Base-by-base conservation (phyloP, 73 alveolate genomes). In the Effrenium voratum region DNA sequence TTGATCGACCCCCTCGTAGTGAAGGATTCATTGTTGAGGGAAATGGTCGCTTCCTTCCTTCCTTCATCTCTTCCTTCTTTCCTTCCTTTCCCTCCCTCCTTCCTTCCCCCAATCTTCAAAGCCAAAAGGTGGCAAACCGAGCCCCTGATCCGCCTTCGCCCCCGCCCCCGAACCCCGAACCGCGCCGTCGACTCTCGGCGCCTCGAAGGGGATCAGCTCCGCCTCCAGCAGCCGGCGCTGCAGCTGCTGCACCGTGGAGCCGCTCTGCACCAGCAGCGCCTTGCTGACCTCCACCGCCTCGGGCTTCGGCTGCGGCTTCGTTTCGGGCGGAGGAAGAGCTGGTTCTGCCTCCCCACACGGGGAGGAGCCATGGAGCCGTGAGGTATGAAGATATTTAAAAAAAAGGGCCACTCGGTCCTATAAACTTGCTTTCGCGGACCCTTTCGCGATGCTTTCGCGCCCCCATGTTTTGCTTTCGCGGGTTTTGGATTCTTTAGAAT, bases 141-240 rank as follows among this genome's bases (percentile, higher is more conserved):
- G 50, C 82, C 36, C 44, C 34, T 52, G 10, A 10, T 34, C 68
- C 13, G 66, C 68, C 52, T 32, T 34, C 49, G n/a, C n/a, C n/a
- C n/a, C n/a, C n/a, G n/a, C n/a, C n/a, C n/a, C n/a, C n/a, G n/a
- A n/a, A n/a, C n/a, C n/a, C n/a, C n/a, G n/a, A n/a, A n/a, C n/a
- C n/a, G n/a, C n/a, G n/a, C n/a, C n/a, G n/a, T n/a, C n/a, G n/a
- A n/a, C n/a, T n/a, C n/a, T n/a, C n/a, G n/a, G n/a, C n/a, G 82
- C 82, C 94, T 86, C 63, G 94, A 86, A 86, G 1, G 94, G 94
- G 50, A 86, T 45, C 47, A 86, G 94, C 82, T 86, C 94, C 8
- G 94, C 75, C 43, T 81, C 94, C 3, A 46, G 63, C 43, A 45
- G 82, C 38, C 94, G 94, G 46, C 59, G 82, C 36, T 34, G 40